Evolutionary conservation across 1,284 basidiomycete species (phyloP).

Genomic region (Volvariella volvacea): DNA sequence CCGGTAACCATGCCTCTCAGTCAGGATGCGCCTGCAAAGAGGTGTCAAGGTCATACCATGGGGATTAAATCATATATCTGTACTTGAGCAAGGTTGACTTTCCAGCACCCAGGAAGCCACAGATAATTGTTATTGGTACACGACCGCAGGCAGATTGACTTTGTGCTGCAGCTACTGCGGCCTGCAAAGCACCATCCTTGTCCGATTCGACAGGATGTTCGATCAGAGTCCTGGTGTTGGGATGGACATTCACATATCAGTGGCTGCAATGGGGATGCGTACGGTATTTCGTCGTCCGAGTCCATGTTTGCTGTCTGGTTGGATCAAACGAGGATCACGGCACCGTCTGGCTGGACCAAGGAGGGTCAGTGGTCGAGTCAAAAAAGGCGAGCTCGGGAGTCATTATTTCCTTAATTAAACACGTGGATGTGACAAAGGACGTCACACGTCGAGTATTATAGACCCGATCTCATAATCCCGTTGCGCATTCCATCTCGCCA

Average conservation of each 20-base stretch:
- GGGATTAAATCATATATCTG: slow-evolving; percentile 13
- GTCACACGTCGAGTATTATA: background rate
- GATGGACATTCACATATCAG: slow-evolving; percentile 8
- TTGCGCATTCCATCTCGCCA: background rate
- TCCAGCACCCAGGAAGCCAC: slow-evolving; percentile 87
- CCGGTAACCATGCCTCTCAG: slow-evolving; percentile 85
- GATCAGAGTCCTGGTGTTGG: slow-evolving; percentile 35
- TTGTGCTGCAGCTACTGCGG: slow-evolving; percentile 5
- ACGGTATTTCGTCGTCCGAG: slow-evolving; percentile 46
- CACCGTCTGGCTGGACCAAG: background rate
- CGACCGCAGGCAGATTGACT: slow-evolving; percentile 19
- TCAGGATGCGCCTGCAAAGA: slow-evolving; percentile 69
- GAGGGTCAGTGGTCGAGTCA: background rate
- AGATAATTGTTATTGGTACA: slow-evolving; percentile 86
- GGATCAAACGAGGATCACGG: background rate
- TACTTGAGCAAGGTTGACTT: slow-evolving; percentile 85
- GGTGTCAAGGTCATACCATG: background rate
- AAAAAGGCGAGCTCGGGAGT: too few species aligned
- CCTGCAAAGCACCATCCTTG: background rate
- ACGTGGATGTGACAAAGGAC: background rate
- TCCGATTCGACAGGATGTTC: slow-evolving; percentile 19
- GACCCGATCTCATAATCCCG: too few species aligned
- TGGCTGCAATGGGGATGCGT: slow-evolving; percentile 16
- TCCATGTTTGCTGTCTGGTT: slow-evolving; percentile 18
- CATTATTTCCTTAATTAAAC: too few species aligned